Evolutionary conservation across 2,329 filamentous ascomycete genomes (phyloP).

Genomic region (Penicillium italicum): DNA sequence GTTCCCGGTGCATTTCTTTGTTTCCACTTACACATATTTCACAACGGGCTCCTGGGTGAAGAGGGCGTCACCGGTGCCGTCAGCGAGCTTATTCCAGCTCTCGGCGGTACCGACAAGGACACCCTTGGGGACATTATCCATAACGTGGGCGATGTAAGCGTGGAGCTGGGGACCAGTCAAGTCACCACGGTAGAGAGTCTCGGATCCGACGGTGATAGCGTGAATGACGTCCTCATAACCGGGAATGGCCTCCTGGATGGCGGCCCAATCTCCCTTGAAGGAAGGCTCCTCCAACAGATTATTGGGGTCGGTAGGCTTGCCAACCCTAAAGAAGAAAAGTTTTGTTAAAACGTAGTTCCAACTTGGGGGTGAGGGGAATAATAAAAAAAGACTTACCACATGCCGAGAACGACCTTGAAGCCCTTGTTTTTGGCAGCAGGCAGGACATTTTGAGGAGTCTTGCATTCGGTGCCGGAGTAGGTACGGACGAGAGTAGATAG

Average conservation of each 20-base stretch:
- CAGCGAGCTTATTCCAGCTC: slow-evolving; percentile 68
- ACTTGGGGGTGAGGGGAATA: not conserved
- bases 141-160: slow-evolving; percentile 60
- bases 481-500: slow-evolving; percentile 59
- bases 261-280: slow-evolving; percentile 58
- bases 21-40: slow-evolving; percentile 51
- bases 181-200: slow-evolving; percentile 66
- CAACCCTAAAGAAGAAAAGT: slow-evolving; percentile 15
- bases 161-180: slow-evolving; percentile 60
- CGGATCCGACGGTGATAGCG: slow-evolving; percentile 67
- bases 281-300: slow-evolving; percentile 46
- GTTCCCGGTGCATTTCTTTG: not conserved
- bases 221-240: slow-evolving; percentile 58
- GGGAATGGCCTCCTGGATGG: slow-evolving; percentile 47
- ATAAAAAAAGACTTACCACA: slow-evolving; percentile 54
- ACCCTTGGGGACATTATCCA: slow-evolving; percentile 49
- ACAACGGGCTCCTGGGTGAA: slow-evolving; percentile 57
- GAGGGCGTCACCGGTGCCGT: slow-evolving; percentile 61
- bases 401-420: slow-evolving; percentile 66
- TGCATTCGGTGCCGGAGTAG: slow-evolving; percentile 65
- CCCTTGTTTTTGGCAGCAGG: slow-evolving; percentile 62
- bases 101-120: slow-evolving; percentile 66
- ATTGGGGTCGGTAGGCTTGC: slow-evolving; percentile 25
- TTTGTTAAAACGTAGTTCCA: not conserved
- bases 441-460: slow-evolving; percentile 59